Evolutionary conservation across 352 stramenopile species (phyloP), one percentile per base, ranked within the genome.

Genomic region (Pythium volutum): DNA sequence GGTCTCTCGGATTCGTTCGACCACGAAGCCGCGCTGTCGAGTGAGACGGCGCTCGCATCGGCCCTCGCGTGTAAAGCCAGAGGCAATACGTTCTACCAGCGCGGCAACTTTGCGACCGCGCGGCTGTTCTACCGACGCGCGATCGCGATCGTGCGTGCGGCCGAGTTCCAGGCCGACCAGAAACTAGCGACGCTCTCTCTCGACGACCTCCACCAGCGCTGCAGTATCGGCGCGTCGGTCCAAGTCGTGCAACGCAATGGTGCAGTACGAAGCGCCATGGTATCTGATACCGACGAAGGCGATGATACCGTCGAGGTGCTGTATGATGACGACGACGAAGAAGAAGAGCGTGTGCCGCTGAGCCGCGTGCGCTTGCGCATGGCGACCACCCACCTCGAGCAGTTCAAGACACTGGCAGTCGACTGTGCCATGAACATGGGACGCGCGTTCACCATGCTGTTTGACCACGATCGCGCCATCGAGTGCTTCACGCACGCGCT

Each of bases 371-470:
- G 77, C 18, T 52, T 91, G 41, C 79, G 78, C 5, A 76, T 91
- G 71, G 69, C 77, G 36, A 88, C 83, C 27, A 60, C 52, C 15
- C 48, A 80, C 26, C 63, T 90, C 20, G 57, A 65, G 43, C 64
- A 65, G 12, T 90, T 91, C 41, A 74, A 82, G 14, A 71, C 73
- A 0, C 47, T 93, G 23, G 55, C 68, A 15, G 77, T 89, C 15
- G 76, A 90, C 69, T 89, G 83, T 50, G 80, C 67, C 2, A 91
- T 94, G 85, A 94, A 94, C 57, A 88, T 90, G 75, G 85, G 79
- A 29, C 93, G 91, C 65, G 74, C 78, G 8, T 78, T 86, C 38
- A 59, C 73, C 49, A 76, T 77, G 47, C 55, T 94, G 22, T 57
- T 70, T 33, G 74, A 90, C 57, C 59, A 90, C 25, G 70, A 85